Base-by-base conservation (phyloP, 2,329 filamentous ascomycete genomes). In the Epichloe elymi region DNA sequence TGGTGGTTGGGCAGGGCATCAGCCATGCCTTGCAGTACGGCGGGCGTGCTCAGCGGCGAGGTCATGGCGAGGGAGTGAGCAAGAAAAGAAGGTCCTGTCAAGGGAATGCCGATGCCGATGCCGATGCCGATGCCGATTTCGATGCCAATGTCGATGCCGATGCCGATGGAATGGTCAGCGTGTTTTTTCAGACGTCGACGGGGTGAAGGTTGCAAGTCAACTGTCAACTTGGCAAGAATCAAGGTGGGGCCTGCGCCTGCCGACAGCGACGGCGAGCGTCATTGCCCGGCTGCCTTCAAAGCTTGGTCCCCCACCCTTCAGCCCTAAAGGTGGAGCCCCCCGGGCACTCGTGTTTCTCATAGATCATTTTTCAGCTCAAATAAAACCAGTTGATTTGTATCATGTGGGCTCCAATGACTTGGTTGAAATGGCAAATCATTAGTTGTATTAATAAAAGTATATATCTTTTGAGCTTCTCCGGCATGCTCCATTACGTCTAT, bases 1-100 rank as follows among this genome's bases (percentile, higher is more conserved):
- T 67, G 57, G 57, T 80, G 78, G 2, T 73, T 75, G 10, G 80
- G 78, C 49, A 83, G 65, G 33, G 78, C 78, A 43, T 80, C 73
- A 52, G 76, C 74, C 79, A 83, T 83, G 58, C 67, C 67, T 59
- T 70, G 67, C 35, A 82, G 66, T 55, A 83, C 65, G 56, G 70
- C 69, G 26, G 56, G 52, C 30, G 56, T 57, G 50, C 59, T 63
- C 40, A 66, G 57, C 5, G 56, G 37, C 43, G 61, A 56, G n/a
- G 56, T 54, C 62, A 64, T 65, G 51, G 12, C 45, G 37, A 20
- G 17, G 19, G 33, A 5, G 23, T 17, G 10, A 15, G 26, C 23
- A 43, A 14, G 14, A 3, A 15, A 30, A 14, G 14, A 15, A 42
- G 41, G 20, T n/a, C 17, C 5, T 12, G 11, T 26, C 40, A 20